Evolutionary conservation across 2,329 filamentous ascomycete genomes (phyloP), one percentile per base, ranked within the genome.

Genomic region (Colletotrichum cordylinicola): DNA sequence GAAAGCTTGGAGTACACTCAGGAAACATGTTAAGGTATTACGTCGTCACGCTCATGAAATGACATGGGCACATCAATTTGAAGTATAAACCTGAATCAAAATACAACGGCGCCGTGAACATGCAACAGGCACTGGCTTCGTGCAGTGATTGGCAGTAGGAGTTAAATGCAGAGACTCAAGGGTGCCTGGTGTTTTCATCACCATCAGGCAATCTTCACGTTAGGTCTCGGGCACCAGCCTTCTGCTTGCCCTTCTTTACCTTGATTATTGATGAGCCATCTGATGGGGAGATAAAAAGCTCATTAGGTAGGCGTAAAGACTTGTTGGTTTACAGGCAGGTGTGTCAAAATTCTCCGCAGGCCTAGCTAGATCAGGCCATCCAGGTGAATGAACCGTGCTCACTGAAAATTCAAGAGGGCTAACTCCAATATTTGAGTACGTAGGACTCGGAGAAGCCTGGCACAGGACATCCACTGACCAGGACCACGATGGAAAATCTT

Each of bases 361-460:
- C 39, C 5, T 27, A 0, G 39, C 18, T 43, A 18, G 9, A n/a
- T 43, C 3, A 43, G 39, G 18, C 9, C 39, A 43, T 43, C 18
- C 39, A n/a, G 9, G 3, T 43, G 39, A 1, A 12, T n/a, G 18
- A 43, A 43, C 18, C 39, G 39, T 12, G 9, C 39, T 1, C 39
- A 43, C 18, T n/a, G 39, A 43, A 12, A 10, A n/a, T 43, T 43
- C 16, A 10, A 10, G n/a, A 43, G 39, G 16, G 37, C 16, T 2
- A 43, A 43, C 8, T 43, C 4, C 1, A 1, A n/a, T 2, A 43
- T n/a, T 43, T n/a, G 9, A n/a, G 10, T n/a, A 10, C 1, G 1
- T 2, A 48, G 39, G n/a, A 48, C 2, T 48, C 2, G 2, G 18
- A 48, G 18, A 48, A 12, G 18, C 18, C 5, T 43, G 39, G 0